Percentiles rank a stretch among this genome's conserved stretches.
These are phyloP conservation scores for Candida arabinofermentans DNA, from an alignment of 805 yeast species.

Conservation along the genomic window DNA sequence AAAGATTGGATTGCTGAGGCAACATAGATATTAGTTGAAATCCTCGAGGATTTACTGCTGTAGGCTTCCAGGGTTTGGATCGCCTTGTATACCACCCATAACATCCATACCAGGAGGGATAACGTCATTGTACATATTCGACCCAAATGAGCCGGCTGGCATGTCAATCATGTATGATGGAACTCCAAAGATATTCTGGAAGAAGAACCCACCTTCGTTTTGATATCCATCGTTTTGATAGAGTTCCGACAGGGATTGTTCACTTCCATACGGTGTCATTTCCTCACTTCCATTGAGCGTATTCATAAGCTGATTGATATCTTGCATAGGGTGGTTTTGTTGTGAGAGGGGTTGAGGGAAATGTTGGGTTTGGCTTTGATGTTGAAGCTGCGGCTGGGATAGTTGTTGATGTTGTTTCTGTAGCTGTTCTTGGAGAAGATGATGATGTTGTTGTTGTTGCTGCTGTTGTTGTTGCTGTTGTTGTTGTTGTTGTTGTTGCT, in stretches of 20 bases:
- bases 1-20: no score
- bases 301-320: no score
- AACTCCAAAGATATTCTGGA: slow-evolving; percentile 30
- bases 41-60: no score
- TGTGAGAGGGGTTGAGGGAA: no score
- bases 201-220: slow-evolving; percentile 17
- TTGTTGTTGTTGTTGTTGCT: not conserved
- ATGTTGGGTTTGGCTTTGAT: no score
- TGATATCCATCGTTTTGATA: slow-evolving; percentile 4
- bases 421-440: not conserved
- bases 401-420: not conserved
- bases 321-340: no score
- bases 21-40: no score
- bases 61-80: no score
- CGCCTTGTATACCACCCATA: no score
- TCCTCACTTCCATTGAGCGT: slow-evolving; percentile 1
- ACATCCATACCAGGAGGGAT: not conserved
- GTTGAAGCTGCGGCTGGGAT: not conserved
- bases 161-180: slow-evolving; percentile 29
- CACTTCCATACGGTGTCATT: slow-evolving; percentile 10
- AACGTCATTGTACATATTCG: not conserved
- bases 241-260: slow-evolving; percentile 3
- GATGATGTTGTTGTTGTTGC: not conserved
- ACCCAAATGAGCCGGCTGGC: slow-evolving; percentile 3
- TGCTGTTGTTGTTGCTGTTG: not conserved